phyloP scores from a whole-genome alignment of 2,329 filamentous ascomycete genomes.

The Aspergillus sp. region DNA sequence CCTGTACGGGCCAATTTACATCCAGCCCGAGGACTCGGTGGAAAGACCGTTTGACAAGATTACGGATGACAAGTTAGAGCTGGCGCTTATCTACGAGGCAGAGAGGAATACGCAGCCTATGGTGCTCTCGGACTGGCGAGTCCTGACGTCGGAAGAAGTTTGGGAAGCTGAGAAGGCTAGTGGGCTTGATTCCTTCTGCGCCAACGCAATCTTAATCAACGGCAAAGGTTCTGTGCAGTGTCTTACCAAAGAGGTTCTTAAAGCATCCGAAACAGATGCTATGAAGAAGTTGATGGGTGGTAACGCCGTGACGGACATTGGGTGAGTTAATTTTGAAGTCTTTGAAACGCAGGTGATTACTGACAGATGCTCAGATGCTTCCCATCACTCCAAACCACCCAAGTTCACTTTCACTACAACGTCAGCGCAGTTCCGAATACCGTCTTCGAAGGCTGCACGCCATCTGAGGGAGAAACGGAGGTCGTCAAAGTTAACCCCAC shows the following conservation, averaged over 20 bases:
- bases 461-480: slow-evolving; percentile 39
- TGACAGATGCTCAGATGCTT: slow-evolving; percentile 8
- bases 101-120: slow-evolving; percentile 41
- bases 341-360: background rate
- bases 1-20: slow-evolving; percentile 47
- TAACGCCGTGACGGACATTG: slow-evolving; percentile 13
- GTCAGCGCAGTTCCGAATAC: slow-evolving; percentile 17
- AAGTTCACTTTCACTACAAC: slow-evolving; percentile 12
- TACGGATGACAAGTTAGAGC: slow-evolving; percentile 25
- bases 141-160: slow-evolving; percentile 43
- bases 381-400: slow-evolving; percentile 3
- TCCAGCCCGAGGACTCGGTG: slow-evolving; percentile 31
- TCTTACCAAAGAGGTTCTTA: slow-evolving; percentile 37
- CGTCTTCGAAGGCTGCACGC: slow-evolving; percentile 34
- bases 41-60: slow-evolving; percentile 46
- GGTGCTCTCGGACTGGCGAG: slow-evolving; percentile 48
- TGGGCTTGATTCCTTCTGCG: slow-evolving; percentile 43
- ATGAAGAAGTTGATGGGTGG: slow-evolving; percentile 9
- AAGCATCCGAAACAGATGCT: slow-evolving; percentile 22
- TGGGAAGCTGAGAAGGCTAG: slow-evolving; percentile 17
- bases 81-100: slow-evolving; percentile 41
- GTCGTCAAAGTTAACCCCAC: slow-evolving; percentile 32
- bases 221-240: slow-evolving; percentile 51
- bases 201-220: slow-evolving; percentile 53
- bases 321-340: slow-evolving; percentile 2